Evolutionary conservation across 345 rosid genomes (phyloP).

Genomic region (thale cress (Arabidopsis thaliana)): DNA sequence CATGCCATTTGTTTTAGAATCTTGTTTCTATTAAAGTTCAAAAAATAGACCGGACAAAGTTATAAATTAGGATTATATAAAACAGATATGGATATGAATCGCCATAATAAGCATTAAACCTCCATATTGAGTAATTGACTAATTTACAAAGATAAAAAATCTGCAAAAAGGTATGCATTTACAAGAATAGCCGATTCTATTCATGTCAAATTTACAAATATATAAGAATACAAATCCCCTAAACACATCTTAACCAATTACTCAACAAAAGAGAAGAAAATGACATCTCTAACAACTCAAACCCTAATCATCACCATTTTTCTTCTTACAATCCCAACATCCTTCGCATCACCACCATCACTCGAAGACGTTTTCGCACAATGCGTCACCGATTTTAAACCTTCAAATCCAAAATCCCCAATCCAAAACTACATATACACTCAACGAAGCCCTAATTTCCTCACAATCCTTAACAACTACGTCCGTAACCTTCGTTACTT

Average conservation of each 20-base stretch:
- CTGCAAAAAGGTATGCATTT: slow-evolving; percentile 13
- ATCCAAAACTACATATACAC: slow-evolving; percentile 36
- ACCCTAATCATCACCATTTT: slow-evolving; percentile 21
- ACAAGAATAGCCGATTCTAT: slow-evolving; percentile 26
- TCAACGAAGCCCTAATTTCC: slow-evolving; percentile 32
- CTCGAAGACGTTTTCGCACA: slow-evolving; percentile 26
- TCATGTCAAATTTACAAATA: slow-evolving; percentile 26
- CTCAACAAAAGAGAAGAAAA: background rate
- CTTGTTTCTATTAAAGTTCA: background rate
- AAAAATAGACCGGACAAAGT: slow-evolving; percentile 2
- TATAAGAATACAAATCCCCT: slow-evolving; percentile 16
- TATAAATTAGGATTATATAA: background rate
- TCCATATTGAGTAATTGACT: slow-evolving; percentile 17
- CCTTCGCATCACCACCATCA: slow-evolving; percentile 30
- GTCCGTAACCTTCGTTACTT: slow-evolving; percentile 52
- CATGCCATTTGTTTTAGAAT: background rate
- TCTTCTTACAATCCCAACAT: slow-evolving; percentile 23
- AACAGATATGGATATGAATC: background rate
- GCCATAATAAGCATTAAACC: slow-evolving; percentile 17
- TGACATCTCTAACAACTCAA: slow-evolving; percentile 18
- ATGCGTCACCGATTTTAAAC: slow-evolving; percentile 30
- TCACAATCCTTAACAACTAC: slow-evolving; percentile 28
- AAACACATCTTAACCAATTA: slow-evolving; percentile 5
- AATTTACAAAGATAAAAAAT: slow-evolving; percentile 32
- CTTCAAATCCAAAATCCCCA: slow-evolving; percentile 33